These are phyloP conservation scores for Globisporangium viniferum DNA, from an alignment of 352 stramenopile genomes.

Conservation along the genomic window DNA sequence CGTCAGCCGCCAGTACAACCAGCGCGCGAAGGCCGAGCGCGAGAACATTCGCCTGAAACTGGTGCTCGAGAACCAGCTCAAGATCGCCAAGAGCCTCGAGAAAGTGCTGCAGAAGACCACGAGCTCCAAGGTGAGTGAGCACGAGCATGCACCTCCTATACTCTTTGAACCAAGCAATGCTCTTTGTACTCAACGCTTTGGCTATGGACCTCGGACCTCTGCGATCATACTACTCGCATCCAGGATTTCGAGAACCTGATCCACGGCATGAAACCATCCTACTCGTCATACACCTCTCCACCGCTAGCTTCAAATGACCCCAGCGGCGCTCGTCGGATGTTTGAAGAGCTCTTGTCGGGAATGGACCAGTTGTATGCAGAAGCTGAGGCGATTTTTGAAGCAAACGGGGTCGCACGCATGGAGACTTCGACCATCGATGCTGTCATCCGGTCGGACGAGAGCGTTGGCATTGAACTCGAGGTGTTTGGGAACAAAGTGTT, in stretches of 20 bases:
- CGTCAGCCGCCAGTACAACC: not conserved
- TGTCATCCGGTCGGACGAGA: slow-evolving; percentile 30
- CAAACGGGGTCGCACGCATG: slow-evolving; percentile 33
- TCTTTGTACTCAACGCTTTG: not conserved
- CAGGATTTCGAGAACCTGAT: slow-evolving; percentile 4
- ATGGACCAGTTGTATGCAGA: slow-evolving; percentile 29
- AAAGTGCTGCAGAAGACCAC: slow-evolving; percentile 9
- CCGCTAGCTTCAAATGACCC: not conserved
- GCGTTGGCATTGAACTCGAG: slow-evolving; percentile 34
- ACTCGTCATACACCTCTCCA: slow-evolving; percentile 12
- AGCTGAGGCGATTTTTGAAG: slow-evolving; percentile 26
- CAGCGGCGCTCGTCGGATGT: slow-evolving; percentile 18
- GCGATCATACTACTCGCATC: too few species aligned
- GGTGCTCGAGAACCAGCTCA: not conserved
- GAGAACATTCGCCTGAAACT: slow-evolving; percentile 29
- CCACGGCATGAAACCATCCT: not conserved
- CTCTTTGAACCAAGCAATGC: not conserved
- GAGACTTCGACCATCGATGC: slow-evolving; percentile 33
- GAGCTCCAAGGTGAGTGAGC: not conserved
- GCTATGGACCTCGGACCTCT: too few species aligned
- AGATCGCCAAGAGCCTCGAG: not conserved
- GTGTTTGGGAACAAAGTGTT: slow-evolving; percentile 49
- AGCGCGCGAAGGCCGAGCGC: slow-evolving; percentile 22
- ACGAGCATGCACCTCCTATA: not conserved
- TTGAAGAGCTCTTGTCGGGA: slow-evolving; percentile 24